These are phyloP conservation scores for Corymbia calophylla DNA, from an alignment of 441 rosid species.

Conservation along the genomic window DNA sequence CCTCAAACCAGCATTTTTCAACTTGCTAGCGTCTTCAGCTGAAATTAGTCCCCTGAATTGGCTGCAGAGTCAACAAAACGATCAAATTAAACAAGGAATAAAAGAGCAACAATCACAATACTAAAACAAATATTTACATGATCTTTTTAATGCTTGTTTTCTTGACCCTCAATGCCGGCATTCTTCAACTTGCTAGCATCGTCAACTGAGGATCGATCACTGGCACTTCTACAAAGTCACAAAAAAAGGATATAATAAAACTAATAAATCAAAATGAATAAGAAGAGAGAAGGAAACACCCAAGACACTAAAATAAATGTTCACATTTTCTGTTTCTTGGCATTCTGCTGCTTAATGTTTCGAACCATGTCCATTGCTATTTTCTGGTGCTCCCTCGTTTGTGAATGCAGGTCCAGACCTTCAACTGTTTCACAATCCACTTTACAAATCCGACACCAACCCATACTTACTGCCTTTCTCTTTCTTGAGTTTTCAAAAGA, in stretches of 20 bases:
- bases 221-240: conserved; percentile 21
- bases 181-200: conserved; percentile 42
- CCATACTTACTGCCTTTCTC: conserved; percentile 50
- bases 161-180: conserved; percentile 32
- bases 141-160: conserved; percentile 31
- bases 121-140: background rate
- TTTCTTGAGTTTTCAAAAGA: conserved; percentile 44
- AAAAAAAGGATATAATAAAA: background rate
- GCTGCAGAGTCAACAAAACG: background rate
- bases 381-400: conserved; percentile 73
- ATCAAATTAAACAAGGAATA: background rate
- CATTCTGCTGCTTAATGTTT: conserved; percentile 51
- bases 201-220: conserved; percentile 28
- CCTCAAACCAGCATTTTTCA: conserved; percentile 35
- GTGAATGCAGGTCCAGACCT: conserved; percentile 68
- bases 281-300: background rate
- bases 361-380: conserved; percentile 62
- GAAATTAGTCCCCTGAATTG: background rate
- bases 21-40: conserved; percentile 37
- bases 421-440: conserved; percentile 75
- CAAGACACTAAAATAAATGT: conserved; percentile 1
- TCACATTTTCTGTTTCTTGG: conserved; percentile 66
- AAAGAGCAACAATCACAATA: background rate
- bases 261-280: background rate
- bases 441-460: conserved; percentile 86